Evolutionary conservation across 2,329 filamentous ascomycete species (phyloP), one percentile per base, ranked within the genome.

Genomic region (Alternaria incomplexa): DNA sequence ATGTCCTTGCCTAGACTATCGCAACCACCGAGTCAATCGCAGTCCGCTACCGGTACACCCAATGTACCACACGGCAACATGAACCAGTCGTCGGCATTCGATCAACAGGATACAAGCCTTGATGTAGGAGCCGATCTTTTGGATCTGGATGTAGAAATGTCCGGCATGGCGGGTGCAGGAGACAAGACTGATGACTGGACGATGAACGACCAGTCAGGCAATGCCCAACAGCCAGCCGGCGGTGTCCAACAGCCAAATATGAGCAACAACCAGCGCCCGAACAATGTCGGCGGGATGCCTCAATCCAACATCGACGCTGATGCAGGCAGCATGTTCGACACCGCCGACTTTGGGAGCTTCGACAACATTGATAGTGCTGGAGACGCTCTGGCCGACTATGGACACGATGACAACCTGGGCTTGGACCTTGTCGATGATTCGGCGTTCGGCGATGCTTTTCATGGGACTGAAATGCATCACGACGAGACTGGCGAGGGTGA

Each of bases 31-130:
- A 75, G 85, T n/a, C 88, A 89, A 51, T 83, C 84, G 10, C 86
- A 86, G 51, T 90, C 89, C 2, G 83, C 82, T 48, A 85, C 84
- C 15, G 86, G 83, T 6, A 91, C 89, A 7, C 88, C 89, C 36
- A 77, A 73, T 46, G 77, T 79, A 5, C 63, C 73, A 22, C 54
- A 63, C 11, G 63, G 66, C 15, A 72, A 75, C 22, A 44, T 63
- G 22, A 66, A 58, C 13, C 73, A 75, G 48, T 54, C 61, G n/a
- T 48, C 74, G 25, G 61, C 71, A n/a, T 74, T 75, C 17, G 69
- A 72, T 46, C 71, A 73, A 32, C 68, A 72, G 36, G 66, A 67
- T 26, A 63, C 67, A 47, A 72, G 69, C 26, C 64, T 76, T 23
- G 75, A 77, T 17, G 69, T 66, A 10, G 74, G 67, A 11, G 70